Evolutionary conservation across 495 filamentous ascomycete genomes (phyloP).

Genomic region (Chaetomium fimeti): DNA sequence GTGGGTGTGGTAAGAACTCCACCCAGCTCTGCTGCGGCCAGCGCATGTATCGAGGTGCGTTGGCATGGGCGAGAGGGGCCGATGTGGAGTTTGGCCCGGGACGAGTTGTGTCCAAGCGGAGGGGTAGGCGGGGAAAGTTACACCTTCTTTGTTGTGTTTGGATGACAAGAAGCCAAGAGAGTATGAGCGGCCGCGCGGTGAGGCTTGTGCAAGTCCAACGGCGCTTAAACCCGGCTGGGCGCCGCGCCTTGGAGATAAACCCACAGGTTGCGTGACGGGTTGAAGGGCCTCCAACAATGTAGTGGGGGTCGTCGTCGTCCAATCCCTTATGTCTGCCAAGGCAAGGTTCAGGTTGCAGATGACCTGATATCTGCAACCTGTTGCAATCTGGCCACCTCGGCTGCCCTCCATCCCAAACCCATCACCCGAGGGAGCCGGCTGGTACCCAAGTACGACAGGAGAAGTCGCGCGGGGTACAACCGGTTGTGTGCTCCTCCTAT

Average conservation of each 20-base stretch:
- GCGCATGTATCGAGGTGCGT: neutral
- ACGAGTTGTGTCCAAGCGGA: neutral
- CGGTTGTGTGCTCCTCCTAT: too few species aligned
- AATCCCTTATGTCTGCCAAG: neutral
- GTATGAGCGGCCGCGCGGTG: neutral
- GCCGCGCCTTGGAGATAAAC: neutral
- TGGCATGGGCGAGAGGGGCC: conserved; percentile 20
- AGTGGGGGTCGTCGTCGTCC: neutral
- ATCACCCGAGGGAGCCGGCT: neutral
- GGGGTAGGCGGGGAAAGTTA: conserved; percentile 7
- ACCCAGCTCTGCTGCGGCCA: neutral
- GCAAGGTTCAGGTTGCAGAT: neutral
- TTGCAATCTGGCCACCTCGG: too few species aligned
- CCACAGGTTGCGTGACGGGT: neutral
- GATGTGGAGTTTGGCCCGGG: conserved; percentile 3
- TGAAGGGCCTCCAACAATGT: neutral
- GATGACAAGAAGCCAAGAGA: too few species aligned
- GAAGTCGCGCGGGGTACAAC: too few species aligned
- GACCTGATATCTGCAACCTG: neutral
- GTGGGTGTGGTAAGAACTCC: conserved; percentile 2
- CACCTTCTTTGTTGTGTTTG: neutral
- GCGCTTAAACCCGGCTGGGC: conserved; percentile 8
- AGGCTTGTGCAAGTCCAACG: neutral
- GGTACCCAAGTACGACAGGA: neutral
- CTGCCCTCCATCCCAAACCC: neutral